Base-by-base conservation (phyloP, 805 yeast species). In the Nakazawaea pomicola region DNA sequence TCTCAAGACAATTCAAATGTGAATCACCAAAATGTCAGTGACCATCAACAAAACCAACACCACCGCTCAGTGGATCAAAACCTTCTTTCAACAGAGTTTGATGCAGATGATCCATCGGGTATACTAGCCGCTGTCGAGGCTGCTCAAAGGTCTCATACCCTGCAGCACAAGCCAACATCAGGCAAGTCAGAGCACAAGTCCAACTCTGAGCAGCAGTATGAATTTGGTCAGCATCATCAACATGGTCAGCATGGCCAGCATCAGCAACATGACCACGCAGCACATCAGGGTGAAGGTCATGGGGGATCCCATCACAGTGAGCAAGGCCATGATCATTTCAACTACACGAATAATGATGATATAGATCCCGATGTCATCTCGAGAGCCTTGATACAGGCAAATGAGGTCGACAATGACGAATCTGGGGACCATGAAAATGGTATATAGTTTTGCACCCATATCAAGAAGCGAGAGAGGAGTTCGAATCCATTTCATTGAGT, bases 311-410 rank as follows among this genome's bases (percentile, higher is more conserved):
- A 16, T 46, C 49, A 20, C 41, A 24, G 29, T 20, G 37, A 41
- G 14, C 41, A 33, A 5, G 38, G 30, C 14, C 5, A 29, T 19
- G 32, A 35, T 10, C 32, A 19, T 3, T 45, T 15, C 31, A 19
- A 24, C 16, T 36, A 38, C 15, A 43, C 29, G 10, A 56, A 57
- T 19, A 60, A 62, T 29, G 64, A 61, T 11, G 67, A 79, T 0
- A 81, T 76, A 6, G 83, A 78, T 53, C 81, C 83, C 1, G 78
- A 73, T 41, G 81, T 76, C 4, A 80, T 79, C 49, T 85, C 86
- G 1, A 62, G 82, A 32, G 86, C 83, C 0, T 60, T 79, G 49
- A 77, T 79, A 36, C 82, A 77, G 46, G 80, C 83, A 0, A 76
- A 70, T 47, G 76, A 67, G 39, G 65, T 53, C 11, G 64, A 48